Conservation (phyloP, 1,284 basidiomycete species). For the Psilocybe mexicana region DNA sequence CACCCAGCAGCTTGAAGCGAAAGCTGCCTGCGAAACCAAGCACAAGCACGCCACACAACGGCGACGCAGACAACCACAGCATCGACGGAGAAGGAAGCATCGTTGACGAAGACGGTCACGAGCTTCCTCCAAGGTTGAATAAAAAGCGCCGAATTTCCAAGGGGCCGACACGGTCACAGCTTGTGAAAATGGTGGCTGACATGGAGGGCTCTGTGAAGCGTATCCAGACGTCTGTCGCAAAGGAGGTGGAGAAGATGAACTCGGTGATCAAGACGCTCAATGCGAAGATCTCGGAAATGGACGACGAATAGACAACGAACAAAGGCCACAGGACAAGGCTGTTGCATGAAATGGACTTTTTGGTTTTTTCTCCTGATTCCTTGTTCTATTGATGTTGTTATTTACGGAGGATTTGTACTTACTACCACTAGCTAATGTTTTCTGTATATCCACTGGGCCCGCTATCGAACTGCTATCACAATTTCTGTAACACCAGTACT, state of each 20-base stretch:
- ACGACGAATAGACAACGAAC: constrained; percentile 24
- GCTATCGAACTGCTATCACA: constrained; percentile 20
- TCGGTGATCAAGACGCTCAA: constrained; percentile 26
- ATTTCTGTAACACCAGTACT: neutral
- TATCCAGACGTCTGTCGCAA: constrained; percentile 26
- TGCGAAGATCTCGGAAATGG: constrained; percentile 30
- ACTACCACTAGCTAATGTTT: constrained; percentile 24
- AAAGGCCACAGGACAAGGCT: neutral
- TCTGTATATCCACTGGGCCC: constrained; percentile 21
- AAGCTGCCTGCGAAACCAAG: constrained; percentile 23
- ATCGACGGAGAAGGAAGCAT: constrained; percentile 30
- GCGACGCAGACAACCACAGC: constrained; percentile 23
- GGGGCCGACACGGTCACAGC: constrained; percentile 24
- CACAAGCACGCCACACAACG: constrained; percentile 18
- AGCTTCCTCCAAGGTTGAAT: constrained; percentile 26
- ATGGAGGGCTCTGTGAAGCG: constrained; percentile 29
- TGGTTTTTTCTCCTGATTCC: constrained; percentile 12
- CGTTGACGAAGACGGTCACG: constrained; percentile 30
- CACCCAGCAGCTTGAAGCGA: constrained; percentile 26
- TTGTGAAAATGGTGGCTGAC: constrained; percentile 29
- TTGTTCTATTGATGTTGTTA: constrained; percentile 17
- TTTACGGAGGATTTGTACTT: constrained; percentile 27
- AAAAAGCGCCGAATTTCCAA: constrained; percentile 32
- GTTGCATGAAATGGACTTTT: constrained; percentile 8
- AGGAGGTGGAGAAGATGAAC: constrained; percentile 32